These are phyloP conservation scores for Apiotrichum brassicae DNA, from an alignment of 1,284 basidiomycete species.

Conservation along the genomic window DNA sequence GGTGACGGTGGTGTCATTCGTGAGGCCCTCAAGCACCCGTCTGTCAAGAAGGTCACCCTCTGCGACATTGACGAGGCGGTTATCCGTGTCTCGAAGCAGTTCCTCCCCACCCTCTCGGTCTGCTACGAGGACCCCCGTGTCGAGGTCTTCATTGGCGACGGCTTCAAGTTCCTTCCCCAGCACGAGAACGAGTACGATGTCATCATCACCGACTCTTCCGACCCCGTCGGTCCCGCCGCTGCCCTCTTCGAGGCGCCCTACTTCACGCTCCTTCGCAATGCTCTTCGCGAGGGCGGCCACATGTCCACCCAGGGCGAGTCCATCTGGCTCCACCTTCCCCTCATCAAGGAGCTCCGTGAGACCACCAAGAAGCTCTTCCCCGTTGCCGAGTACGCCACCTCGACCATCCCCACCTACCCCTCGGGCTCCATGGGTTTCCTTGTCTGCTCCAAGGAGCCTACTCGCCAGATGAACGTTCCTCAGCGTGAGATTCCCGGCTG, in stretches of 20 bases:
- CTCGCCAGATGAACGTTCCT: constrained; percentile 64
- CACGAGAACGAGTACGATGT: constrained; percentile 90
- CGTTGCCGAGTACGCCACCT: constrained; percentile 84
- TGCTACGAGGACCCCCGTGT: constrained; percentile 80
- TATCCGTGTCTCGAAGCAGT: constrained; percentile 86
- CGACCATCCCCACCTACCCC: constrained; percentile 96
- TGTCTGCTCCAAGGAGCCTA: constrained; percentile 73
- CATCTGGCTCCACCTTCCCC: constrained; percentile 86
- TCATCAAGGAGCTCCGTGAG: constrained; percentile 73
- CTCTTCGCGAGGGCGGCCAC: constrained; percentile 81
- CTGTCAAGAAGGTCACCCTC: constrained; percentile 86
- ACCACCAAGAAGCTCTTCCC: constrained; percentile 76
- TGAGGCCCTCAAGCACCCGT: constrained; percentile 91
- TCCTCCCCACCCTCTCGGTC: constrained; percentile 88
- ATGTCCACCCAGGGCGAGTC: constrained; percentile 97
- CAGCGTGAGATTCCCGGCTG: constrained; percentile 62
- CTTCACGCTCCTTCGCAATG: constrained; percentile 88
- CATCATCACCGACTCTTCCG: constrained; percentile 98
- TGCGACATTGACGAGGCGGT: constrained; percentile 99
- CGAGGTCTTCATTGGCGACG: constrained; percentile 85
- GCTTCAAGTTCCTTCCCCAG: constrained; percentile 92
- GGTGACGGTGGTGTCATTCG: constrained; percentile 95
- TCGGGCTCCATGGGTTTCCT: constrained; percentile 96
- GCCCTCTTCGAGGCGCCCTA: constrained; percentile 95
- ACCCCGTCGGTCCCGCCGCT: constrained; percentile 93